Evolutionary conservation across 2,329 filamentous ascomycete species (phyloP).

Genomic region (Nothomitra cinnamomea): DNA sequence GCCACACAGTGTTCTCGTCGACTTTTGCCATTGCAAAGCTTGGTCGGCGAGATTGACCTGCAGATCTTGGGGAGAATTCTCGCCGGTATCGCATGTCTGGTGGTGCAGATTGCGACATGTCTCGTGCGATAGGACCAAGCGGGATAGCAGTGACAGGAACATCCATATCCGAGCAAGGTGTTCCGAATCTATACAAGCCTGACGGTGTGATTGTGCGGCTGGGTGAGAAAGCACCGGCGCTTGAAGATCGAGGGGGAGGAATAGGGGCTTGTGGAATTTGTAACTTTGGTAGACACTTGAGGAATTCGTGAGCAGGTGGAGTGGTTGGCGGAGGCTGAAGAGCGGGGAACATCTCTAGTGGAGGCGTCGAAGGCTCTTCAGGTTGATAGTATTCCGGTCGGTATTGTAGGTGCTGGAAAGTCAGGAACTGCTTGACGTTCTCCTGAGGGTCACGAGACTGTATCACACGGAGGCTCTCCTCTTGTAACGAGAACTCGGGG

Average conservation of each 20-base stretch:
- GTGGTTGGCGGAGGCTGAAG: slow-evolving; percentile 18
- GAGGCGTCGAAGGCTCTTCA: slow-evolving; percentile 51
- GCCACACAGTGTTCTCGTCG: slow-evolving; percentile 12
- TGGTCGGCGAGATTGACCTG: slow-evolving; percentile 15
- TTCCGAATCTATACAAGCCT: slow-evolving; percentile 56
- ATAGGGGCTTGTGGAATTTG: slow-evolving; percentile 41
- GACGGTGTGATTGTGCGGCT: slow-evolving; percentile 29
- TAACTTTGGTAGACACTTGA: slow-evolving; percentile 37
- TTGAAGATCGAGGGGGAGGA: slow-evolving; percentile 15
- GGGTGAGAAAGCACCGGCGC: slow-evolving; percentile 24
- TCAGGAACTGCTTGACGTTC: slow-evolving; percentile 80
- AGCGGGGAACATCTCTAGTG: slow-evolving; percentile 44
- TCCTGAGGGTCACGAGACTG: slow-evolving; percentile 70
- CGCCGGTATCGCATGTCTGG: slow-evolving; percentile 69
- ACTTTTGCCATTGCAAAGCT: slow-evolving; percentile 16
- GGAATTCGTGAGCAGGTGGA: slow-evolving; percentile 30
- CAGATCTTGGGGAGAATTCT: slow-evolving; percentile 23
- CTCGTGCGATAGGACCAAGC: slow-evolving; percentile 55
- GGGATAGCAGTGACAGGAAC: slow-evolving; percentile 62
- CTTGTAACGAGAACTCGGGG: slow-evolving; percentile 50
- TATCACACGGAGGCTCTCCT: slow-evolving; percentile 52
- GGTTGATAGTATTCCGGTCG: slow-evolving; percentile 21
- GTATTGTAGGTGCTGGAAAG: slow-evolving; percentile 56
- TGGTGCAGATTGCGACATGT: slow-evolving; percentile 77
- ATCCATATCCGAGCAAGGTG: slow-evolving; percentile 81